Evolutionary conservation across 2,329 filamentous ascomycete species (phyloP).

Genomic region (Tricladium varicosporioides): DNA sequence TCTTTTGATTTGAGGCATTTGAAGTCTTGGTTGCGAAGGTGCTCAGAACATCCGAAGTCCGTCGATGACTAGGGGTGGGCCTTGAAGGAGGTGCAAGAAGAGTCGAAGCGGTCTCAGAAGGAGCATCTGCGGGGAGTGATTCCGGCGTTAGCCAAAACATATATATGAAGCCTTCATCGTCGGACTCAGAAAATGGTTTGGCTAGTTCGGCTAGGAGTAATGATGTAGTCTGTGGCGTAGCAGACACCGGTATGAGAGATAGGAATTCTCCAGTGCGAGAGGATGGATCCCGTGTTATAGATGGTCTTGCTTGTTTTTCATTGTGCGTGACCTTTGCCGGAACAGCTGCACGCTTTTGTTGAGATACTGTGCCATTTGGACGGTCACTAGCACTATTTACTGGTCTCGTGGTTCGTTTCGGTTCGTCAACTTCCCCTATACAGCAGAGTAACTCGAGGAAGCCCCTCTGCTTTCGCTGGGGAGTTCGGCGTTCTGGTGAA

Average conservation of each 20-base stretch:
- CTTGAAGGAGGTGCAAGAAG: conserved; percentile 53
- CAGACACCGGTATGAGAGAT: conserved; percentile 65
- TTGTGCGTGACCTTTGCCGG: conserved; percentile 6
- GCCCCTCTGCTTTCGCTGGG: conserved; percentile 21
- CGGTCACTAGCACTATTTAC: conserved; percentile 14
- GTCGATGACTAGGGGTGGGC: conserved; percentile 35
- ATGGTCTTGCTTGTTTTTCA: conserved; percentile 24
- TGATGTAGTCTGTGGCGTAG: conserved; percentile 68
- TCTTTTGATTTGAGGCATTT: conserved; percentile 44
- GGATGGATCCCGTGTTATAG: conserved; percentile 28
- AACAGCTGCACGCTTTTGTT: conserved; percentile 12
- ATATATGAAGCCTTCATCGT: conserved; percentile 93
- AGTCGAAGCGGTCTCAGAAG: conserved; percentile 57
- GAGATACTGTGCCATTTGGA: conserved; percentile 16
- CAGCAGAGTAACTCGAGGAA: conserved; percentile 30
- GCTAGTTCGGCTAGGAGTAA: conserved; percentile 72
- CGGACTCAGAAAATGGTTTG: conserved; percentile 69
- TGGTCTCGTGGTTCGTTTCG: conserved; percentile 24
- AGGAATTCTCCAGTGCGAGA: conserved; percentile 47
- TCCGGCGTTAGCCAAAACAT: conserved; percentile 93
- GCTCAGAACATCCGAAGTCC: conserved; percentile 54
- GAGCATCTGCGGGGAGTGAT: conserved; percentile 50
- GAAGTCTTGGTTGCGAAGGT: conserved; percentile 43
- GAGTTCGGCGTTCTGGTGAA: neutral
- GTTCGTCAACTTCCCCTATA: conserved; percentile 28